A percentile compares a stretch with the other conserved stretches of the same genome.
These are phyloP conservation scores for Suillus spraguei DNA, from an alignment of 768 basidiomycete species.

Conservation along the genomic window DNA sequence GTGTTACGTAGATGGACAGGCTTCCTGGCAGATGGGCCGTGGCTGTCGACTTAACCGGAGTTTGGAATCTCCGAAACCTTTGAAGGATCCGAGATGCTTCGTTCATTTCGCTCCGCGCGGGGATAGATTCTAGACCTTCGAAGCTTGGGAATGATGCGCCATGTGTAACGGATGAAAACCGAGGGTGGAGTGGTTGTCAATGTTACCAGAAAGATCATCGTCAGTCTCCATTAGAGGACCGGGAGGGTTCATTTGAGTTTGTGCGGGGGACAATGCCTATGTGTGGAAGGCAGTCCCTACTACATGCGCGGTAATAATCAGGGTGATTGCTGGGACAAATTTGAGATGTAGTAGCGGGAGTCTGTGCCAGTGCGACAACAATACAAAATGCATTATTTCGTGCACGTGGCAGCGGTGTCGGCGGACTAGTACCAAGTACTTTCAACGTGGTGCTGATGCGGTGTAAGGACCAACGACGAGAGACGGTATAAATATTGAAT, in stretches of 20 bases:
- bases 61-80: background rate
- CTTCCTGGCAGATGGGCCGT: background rate
- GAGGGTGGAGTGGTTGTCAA: background rate
- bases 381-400: background rate
- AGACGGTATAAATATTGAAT: too few species aligned
- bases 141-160: background rate
- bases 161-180: background rate
- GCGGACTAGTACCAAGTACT: background rate
- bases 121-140: background rate
- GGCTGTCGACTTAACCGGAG: background rate
- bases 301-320: background rate
- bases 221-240: background rate
- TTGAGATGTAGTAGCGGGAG: background rate
- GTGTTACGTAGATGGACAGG: background rate
- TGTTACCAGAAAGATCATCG: background rate
- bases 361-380: background rate
- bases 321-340: background rate
- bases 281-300: too few species aligned
- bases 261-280: too few species aligned
- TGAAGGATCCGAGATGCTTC: background rate
- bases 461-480: too few species aligned
- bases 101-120: background rate
- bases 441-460: too few species aligned
- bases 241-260: background rate
- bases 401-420: background rate